Conservation (phyloP, 2,329 filamentous ascomycete genomes). For the Cyphellophora attinorum region DNA sequence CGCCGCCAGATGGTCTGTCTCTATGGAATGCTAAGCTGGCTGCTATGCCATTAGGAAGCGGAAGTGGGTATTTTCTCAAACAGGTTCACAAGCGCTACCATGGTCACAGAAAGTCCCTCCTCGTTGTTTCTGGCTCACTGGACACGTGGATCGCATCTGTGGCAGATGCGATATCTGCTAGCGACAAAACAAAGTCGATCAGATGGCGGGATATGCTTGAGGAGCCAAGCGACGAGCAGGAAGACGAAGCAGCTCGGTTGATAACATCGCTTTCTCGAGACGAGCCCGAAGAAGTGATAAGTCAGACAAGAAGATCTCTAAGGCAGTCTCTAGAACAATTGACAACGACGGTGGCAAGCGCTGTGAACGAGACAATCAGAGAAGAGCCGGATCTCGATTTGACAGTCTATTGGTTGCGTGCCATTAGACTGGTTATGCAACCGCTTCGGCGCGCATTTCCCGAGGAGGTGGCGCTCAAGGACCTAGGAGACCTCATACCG, state of each 20-base stretch:
- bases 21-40: slow-evolving; percentile 15
- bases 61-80: slow-evolving; percentile 8
- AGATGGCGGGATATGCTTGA: slow-evolving; percentile 19
- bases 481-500: slow-evolving; percentile 4
- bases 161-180: slow-evolving; percentile 4
- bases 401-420: slow-evolving; percentile 7
- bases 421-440: slow-evolving; percentile 8
- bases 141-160: slow-evolving; percentile 8
- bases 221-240: slow-evolving; percentile 19
- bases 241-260: slow-evolving; percentile 12
- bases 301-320: slow-evolving; percentile 5
- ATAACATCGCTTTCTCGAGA: slow-evolving; percentile 7
- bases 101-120: slow-evolving; percentile 8
- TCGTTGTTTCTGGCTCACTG: slow-evolving; percentile 8
- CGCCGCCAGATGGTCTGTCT: slow-evolving; percentile 1
- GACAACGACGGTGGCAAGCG: slow-evolving; percentile 5
- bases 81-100: slow-evolving; percentile 11
- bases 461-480: slow-evolving; percentile 4
- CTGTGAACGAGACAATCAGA: slow-evolving; percentile 2
- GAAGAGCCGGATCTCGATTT: slow-evolving; percentile 1
- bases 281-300: slow-evolving; percentile 9
- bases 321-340: slow-evolving; percentile 3
- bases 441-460: slow-evolving; percentile 9
- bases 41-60: slow-evolving; percentile 4
- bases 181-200: slow-evolving; percentile 8